A percentile compares a stretch with the other conserved stretches of the same genome.
phyloP scores from a whole-genome alignment of 129 eudicot genomes.

The Oenanthe sinensis region DNA sequence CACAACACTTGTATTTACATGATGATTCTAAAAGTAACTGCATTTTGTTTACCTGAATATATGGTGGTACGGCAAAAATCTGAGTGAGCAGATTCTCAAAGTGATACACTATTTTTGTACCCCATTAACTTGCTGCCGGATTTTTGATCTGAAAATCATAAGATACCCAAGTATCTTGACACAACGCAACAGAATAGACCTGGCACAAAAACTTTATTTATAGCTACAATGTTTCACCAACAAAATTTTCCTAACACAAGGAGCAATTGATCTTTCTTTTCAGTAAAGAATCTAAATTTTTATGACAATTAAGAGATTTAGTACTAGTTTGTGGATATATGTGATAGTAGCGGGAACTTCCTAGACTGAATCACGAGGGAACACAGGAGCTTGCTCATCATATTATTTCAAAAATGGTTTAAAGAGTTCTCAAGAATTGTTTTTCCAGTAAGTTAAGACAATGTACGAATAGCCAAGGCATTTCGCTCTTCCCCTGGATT shows the following conservation, averaged over 20 bases:
- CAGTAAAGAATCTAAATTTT: constrained; percentile 7
- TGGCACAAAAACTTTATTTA: not conserved
- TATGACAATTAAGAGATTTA: not conserved
- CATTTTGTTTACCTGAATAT: not conserved
- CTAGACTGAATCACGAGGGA: not conserved
- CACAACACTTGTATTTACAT: not conserved
- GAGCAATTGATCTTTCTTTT: constrained; percentile 13
- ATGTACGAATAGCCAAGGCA: not conserved
- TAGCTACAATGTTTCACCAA: not conserved
- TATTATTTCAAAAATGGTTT: not conserved
- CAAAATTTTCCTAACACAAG: constrained; percentile 13
- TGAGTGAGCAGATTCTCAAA: not conserved
- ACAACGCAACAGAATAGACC: not conserved
- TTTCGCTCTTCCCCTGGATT: not conserved
- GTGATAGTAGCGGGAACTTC: not conserved
- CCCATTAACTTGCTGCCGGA: not conserved
- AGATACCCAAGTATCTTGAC: not conserved
- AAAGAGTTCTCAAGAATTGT: not conserved
- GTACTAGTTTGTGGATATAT: not conserved
- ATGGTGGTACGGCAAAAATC: not conserved
- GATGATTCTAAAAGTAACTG: not conserved
- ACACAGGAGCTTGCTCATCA: not conserved
- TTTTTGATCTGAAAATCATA: not conserved
- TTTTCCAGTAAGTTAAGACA: not conserved
- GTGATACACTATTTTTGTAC: not conserved